Evolutionary conservation across 805 yeast genomes (phyloP).

Genomic region (Trichomonascus vanleenenianus): DNA sequence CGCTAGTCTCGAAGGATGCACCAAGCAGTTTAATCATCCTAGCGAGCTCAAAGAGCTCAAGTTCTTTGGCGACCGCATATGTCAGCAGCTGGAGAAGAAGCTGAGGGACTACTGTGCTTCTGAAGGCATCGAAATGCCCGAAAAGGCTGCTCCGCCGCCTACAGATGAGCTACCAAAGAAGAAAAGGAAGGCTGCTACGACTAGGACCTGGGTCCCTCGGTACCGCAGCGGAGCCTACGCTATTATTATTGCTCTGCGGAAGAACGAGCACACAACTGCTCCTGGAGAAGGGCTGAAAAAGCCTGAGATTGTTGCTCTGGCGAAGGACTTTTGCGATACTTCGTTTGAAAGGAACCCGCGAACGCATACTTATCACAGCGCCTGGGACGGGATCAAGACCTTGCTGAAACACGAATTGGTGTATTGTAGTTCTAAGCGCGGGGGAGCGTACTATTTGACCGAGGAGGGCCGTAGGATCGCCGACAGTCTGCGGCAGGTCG

Average conservation of each 20-base stretch:
- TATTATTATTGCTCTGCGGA: slow-evolving; percentile 52
- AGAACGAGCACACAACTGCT: slow-evolving; percentile 18
- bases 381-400: slow-evolving; percentile 41
- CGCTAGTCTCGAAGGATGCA: slow-evolving; percentile 40
- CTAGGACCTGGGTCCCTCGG: slow-evolving; percentile 55
- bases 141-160: slow-evolving; percentile 14
- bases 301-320: slow-evolving; percentile 48
- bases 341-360: slow-evolving; percentile 23
- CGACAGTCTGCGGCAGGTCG: slow-evolving; percentile 42
- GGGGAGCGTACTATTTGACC: slow-evolving; percentile 46
- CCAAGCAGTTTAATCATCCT: slow-evolving; percentile 44
- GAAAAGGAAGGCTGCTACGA: slow-evolving; percentile 23
- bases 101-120: slow-evolving; percentile 50
- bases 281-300: slow-evolving; percentile 51
- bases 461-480: slow-evolving; percentile 65
- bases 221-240: slow-evolving; percentile 82
- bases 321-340: slow-evolving; percentile 35
- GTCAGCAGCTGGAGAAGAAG: slow-evolving; percentile 40
- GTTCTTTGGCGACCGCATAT: slow-evolving; percentile 67
- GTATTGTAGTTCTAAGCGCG: slow-evolving; percentile 34
- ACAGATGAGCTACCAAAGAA: slow-evolving; percentile 12
- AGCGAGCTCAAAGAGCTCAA: slow-evolving; percentile 50
- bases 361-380: slow-evolving; percentile 15
- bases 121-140: slow-evolving; percentile 42
- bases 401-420: slow-evolving; percentile 56